Percentiles rank a stretch among this genome's conserved stretches.
These are phyloP conservation scores for Auricularia heimuer DNA, from an alignment of 768 basidiomycete species.

Conservation along the genomic window DNA sequence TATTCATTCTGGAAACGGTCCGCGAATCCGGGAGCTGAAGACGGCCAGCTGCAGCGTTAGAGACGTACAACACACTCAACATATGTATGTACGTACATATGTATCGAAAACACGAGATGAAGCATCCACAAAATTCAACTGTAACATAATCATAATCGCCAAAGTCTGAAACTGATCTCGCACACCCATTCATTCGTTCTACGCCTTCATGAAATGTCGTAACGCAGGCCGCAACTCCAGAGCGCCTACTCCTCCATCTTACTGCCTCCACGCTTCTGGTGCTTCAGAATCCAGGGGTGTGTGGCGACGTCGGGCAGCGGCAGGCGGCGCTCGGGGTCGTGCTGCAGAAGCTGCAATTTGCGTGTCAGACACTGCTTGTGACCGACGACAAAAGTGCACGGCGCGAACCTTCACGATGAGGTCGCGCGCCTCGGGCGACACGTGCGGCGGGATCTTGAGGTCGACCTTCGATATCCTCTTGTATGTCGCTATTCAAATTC, in stretches of 20 bases:
- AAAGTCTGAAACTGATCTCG: too few relatives aligned
- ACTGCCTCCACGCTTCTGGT: conserved; percentile 8
- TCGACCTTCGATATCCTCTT: conserved; percentile 84
- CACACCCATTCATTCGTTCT: too few relatives aligned
- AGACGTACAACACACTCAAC: too few relatives aligned
- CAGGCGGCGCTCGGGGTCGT: conserved; percentile 69
- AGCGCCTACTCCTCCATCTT: neutral
- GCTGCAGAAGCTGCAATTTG: conserved; percentile 63
- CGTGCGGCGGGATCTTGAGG: conserved; percentile 47
- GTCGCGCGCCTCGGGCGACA: conserved; percentile 58
- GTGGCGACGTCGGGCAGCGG: conserved; percentile 61
- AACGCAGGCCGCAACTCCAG: too few relatives aligned
- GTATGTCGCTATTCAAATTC: conserved; percentile 59
- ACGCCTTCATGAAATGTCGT: too few relatives aligned
- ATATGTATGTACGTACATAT: too few relatives aligned
- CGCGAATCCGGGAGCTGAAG: too few relatives aligned
- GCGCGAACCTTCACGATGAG: conserved; percentile 44
- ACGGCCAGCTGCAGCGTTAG: too few relatives aligned
- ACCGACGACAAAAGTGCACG: conserved; percentile 14
- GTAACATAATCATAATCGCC: too few relatives aligned
- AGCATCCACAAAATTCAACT: too few relatives aligned
- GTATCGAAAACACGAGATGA: too few relatives aligned
- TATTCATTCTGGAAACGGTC: too few relatives aligned
- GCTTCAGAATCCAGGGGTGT: conserved; percentile 74
- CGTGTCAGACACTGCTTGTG: conserved; percentile 30